Base-by-base conservation (phyloP, 805 yeast species). In the Wickerhamiella sergipiensis region DNA sequence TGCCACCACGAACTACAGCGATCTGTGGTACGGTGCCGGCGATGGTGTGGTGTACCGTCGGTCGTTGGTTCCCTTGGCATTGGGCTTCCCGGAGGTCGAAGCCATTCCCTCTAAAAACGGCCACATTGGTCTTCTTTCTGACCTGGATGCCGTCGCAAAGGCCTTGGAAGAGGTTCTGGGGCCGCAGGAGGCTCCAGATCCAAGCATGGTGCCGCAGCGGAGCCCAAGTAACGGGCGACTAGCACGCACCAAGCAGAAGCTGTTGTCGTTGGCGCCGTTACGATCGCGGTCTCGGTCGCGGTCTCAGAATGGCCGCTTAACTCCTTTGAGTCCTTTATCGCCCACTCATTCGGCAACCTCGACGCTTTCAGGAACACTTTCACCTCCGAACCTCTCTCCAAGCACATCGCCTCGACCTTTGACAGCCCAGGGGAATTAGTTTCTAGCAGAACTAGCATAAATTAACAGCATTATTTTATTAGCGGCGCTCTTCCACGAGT, bases 21-120 rank as follows among this genome's bases (percentile, higher is more conserved):
- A 85, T 58, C 83, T 86, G 59, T 78, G 75, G 58, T 88, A 85
- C 60, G 95, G 95, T 0, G 85, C 86, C 4, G 97, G 97, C 15
- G 97, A 89, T 64, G 97, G 97, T 43, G 96, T 89, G 18, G 86
- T 86, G 1, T 85, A 85, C 65, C 85, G 83, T 57, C 77, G 77
- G 55, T 83, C 88, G 83, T 66, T 85, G 47, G 77, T 88, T 77
- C 97, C 96, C 0, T 85, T 83, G 56, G 67, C 68, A 43, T 73
- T 74, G 55, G 94, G 90, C 0, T 87, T 83, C 60, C 80, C 82
- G 2, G 58, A 85, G 1, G 84, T 74, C 13, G 89, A 83, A 8
- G 81, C 80, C 58, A 71, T 85, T 43, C 72, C 79, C 1, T 74
- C 83, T 33, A 72, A 70, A 1, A 68, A 76, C 45, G 95, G 95